phyloP scores from a whole-genome alignment of 192 early-diverging fungal species.

The Backusella sp. region DNA sequence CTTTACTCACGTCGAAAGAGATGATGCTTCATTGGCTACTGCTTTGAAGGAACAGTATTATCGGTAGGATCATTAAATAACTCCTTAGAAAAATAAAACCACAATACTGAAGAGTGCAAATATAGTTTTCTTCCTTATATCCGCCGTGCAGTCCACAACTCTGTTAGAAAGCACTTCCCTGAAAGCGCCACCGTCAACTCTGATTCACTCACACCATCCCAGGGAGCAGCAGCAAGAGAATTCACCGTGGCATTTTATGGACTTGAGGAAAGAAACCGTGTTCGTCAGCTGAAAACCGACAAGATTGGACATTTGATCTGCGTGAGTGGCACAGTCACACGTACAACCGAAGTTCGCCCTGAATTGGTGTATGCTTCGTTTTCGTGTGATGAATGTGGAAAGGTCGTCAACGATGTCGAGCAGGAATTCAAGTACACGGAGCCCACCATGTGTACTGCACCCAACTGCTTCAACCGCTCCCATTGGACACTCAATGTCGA shows the following conservation, averaged over 20 bases:
- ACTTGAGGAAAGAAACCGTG: constrained; percentile 55
- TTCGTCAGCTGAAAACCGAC: constrained; percentile 85
- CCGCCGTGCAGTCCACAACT: constrained; percentile 77
- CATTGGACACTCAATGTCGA: constrained; percentile 81
- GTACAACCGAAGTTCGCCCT: constrained; percentile 95
- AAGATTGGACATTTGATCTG: constrained; percentile 79
- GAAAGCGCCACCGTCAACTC: constrained; percentile 56
- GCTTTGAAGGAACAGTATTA: constrained; percentile 73
- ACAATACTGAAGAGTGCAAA: neutral
- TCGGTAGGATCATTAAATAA: constrained; percentile 40
- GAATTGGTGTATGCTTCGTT: constrained; percentile 93
- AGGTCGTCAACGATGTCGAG: constrained; percentile 78
- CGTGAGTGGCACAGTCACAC: constrained; percentile 91
- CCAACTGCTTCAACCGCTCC: constrained; percentile 39
- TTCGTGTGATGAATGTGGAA: constrained; percentile 80
- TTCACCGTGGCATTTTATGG: constrained; percentile 75
- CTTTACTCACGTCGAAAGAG: constrained; percentile 56
- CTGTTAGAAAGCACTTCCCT: constrained; percentile 69
- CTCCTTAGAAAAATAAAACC: neutral
- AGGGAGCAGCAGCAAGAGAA: constrained; percentile 58
- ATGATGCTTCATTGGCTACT: constrained; percentile 57
- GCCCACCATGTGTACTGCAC: constrained; percentile 26
- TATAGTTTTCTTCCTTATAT: constrained; percentile 79
- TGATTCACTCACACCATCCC: constrained; percentile 30
- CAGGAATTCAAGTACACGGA: constrained; percentile 98